Base-by-base conservation (phyloP, 768 basidiomycete genomes). In the Pilatotrama ljubarskyi region DNA sequence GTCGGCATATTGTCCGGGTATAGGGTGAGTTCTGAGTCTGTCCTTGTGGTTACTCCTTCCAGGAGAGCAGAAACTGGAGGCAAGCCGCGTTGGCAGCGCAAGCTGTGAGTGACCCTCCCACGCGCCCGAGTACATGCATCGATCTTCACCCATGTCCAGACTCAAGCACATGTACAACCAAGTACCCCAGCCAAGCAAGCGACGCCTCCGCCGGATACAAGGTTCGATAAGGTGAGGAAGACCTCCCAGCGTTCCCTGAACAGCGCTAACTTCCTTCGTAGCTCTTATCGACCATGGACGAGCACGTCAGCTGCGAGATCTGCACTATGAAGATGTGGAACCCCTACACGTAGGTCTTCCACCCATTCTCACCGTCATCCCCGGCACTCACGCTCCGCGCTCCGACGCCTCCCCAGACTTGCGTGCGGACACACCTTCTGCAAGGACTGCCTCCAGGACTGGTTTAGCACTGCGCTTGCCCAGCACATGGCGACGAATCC, bases 391-490 rank as follows among this genome's bases (percentile, higher is more conserved):
- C 42, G 20, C 42, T 47, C 46, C 55, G 17, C n/a, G 13, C n/a
- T 15, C 24, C 37, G 43, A 38, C 9, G 14, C 35, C 29, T 10
- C 55, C 36, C 9, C 64, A 90, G 88, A 5, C 76, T 91, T 20
- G 72, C 81, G 6, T 91, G 89, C 55, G 89, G 89, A 2, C 89
- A 91, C 70, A 81, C 83, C 0, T 90, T 86, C 67, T 91, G 88
- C 67, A 74, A 81, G 61, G 69, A 69, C 5, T 91, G 88, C 64
- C 75, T 91, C 8, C 75, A 77, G 46, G 82, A 84, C 64, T 80
- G 79, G 79, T 81, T 83, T 62, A 72, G 62, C 51, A 80, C 81
- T 2, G 78, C 73, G 0, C 79, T 83, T 50, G 75, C 72, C 0
- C 79, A 81, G 61, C 83, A 87, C 61, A 73, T 82, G 64, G 68